Evolutionary conservation across 192 early-diverging fungal species (phyloP), one percentile per base, ranked within the genome.

Genomic region (Coemansia sp.): DNA sequence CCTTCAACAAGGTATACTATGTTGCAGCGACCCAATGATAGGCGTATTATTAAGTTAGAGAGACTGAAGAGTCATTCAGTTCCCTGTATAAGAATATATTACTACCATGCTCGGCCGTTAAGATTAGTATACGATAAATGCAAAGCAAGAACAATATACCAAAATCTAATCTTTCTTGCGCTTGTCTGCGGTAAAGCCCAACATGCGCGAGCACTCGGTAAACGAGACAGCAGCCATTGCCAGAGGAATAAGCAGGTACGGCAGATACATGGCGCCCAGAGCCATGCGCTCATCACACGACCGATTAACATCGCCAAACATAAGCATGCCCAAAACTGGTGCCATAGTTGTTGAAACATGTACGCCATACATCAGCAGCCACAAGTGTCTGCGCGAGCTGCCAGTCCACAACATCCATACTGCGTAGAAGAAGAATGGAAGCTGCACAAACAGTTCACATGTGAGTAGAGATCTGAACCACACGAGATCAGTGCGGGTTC

Each of bases 341-440:
- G 84, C 45, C 48, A 90, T 83, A 4, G 90, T 90, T 5, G 91
- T 93, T 35, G 79, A 67, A 22, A 92, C 90, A 68, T 93, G 91
- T n/a, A 80, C 76, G 3, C 86, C 78, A 66, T 93, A 93, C 22
- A 88, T 66, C 45, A 83, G 70, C 41, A 91, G 71, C 63, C 78
- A 75, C 62, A 80, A 57, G 19, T 74, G 72, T 13, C 79, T 57
- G 22, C 43, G 26, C 4, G 66, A 59, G 12, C 39, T 52, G 37
- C 47, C 72, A 50, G 81, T 74, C 69, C 83, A 86, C 48, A 92
- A 62, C 4, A 78, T 83, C 59, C 74, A 74, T 18, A 77, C 78
- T 12, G 84, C 84, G 41, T 84, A 87, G 62, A 88, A 77, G 67
- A 92, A 91, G 64, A 90, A 84, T 1, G 89, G 89, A 4, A 91